A percentile compares a stretch with the other conserved stretches of the same genome.
Evolutionary conservation across 352 stramenopile species (phyloP).

Genomic region (Phytopythium aichiense): DNA sequence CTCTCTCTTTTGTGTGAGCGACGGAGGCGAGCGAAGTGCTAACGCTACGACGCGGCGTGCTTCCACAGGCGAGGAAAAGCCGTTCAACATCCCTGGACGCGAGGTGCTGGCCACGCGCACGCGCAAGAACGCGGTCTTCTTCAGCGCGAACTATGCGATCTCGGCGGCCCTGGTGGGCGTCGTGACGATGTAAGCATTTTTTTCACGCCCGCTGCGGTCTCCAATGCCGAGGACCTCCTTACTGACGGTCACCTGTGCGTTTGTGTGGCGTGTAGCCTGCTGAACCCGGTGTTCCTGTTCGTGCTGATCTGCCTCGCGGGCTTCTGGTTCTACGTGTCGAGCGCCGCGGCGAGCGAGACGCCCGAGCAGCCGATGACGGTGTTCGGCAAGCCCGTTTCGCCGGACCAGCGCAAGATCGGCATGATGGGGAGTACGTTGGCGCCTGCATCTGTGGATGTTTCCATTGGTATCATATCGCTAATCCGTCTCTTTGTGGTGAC

Average conservation of each 20-base stretch:
- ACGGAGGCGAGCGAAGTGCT: neutral
- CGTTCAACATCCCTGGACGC: conserved; percentile 72
- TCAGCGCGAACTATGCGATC: conserved; percentile 83
- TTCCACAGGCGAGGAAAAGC: conserved; percentile 70
- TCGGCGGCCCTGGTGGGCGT: conserved; percentile 70
- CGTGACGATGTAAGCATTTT: conserved; percentile 82
- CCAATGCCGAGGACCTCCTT: too few relatives aligned
- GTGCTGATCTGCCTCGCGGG: conserved; percentile 77
- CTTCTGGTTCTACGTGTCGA: conserved; percentile 82
- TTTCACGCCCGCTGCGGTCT: too few relatives aligned
- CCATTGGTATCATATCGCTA: neutral
- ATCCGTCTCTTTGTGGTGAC: neutral
- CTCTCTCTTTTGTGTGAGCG: neutral
- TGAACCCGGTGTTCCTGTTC: conserved; percentile 88
- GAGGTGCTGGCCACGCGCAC: conserved; percentile 56
- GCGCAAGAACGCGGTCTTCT: conserved; percentile 82
- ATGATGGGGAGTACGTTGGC: conserved; percentile 57
- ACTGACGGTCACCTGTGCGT: neutral
- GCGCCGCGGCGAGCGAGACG: conserved; percentile 58
- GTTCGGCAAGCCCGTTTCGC: conserved; percentile 59
- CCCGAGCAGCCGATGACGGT: conserved; percentile 72
- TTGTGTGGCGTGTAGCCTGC: conserved; percentile 27
- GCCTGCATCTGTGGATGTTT: neutral
- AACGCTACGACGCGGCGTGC: neutral
- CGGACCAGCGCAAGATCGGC: conserved; percentile 78